Evolutionary conservation across 495 filamentous ascomycete species (phyloP).

Genomic region (Beverwykella pulmonaria): DNA sequence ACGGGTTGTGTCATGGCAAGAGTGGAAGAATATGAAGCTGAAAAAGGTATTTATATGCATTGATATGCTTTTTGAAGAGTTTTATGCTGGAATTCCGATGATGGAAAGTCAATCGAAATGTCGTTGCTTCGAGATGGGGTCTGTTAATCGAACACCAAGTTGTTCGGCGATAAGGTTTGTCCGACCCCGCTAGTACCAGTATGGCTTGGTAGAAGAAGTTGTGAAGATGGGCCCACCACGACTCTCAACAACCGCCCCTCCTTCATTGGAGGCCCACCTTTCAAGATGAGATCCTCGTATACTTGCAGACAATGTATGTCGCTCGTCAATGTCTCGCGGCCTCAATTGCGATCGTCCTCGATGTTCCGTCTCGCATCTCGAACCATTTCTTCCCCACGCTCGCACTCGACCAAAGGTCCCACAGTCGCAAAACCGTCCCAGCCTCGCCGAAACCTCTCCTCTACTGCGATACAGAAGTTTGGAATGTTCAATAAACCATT

Average conservation of each 20-base stretch:
- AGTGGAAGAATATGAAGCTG: too few species aligned
- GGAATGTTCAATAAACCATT: constrained; percentile 15
- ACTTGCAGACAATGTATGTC: constrained; percentile 4
- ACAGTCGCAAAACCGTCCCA: constrained; percentile 4
- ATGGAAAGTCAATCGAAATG: too few species aligned
- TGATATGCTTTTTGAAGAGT: too few species aligned
- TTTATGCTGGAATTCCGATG: too few species aligned
- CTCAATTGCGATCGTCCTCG: constrained; percentile 6
- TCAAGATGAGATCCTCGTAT: constrained; percentile 3
- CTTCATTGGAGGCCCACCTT: not conserved
- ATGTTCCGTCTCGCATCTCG: not conserved
- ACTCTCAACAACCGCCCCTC: not conserved
- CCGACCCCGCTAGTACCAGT: not conserved
- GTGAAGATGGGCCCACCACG: not conserved
- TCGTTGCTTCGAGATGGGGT: too few species aligned
- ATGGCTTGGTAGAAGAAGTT: not conserved
- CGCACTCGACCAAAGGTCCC: constrained; percentile 7
- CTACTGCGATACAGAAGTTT: constrained; percentile 17
- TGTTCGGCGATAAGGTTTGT: too few species aligned
- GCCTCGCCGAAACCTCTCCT: constrained; percentile 27
- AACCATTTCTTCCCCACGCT: not conserved
- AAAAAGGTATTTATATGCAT: too few species aligned
- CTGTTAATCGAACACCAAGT: too few species aligned
- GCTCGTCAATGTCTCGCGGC: not conserved
- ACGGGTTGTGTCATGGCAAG: too few species aligned